Evolutionary conservation across 2,329 filamentous ascomycete species (phyloP).

Genomic region (Chaetomium olivaceum): DNA sequence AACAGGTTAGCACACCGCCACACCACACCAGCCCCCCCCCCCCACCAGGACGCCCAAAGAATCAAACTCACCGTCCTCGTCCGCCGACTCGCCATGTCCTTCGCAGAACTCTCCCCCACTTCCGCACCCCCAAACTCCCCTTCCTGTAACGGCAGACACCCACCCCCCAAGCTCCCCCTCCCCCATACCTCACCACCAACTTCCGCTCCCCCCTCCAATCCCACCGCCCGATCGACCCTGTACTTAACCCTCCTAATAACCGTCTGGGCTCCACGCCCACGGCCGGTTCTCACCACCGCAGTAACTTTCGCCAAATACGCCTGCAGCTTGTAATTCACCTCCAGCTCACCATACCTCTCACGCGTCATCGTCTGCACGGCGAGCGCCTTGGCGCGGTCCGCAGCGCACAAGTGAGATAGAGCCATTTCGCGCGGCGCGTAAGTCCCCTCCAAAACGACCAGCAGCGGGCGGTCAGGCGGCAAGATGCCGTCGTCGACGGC

Average conservation of each 20-base stretch:
- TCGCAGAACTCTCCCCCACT: neutral
- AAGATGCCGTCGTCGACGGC: neutral
- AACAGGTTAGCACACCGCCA: neutral
- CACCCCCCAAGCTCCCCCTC: neutral
- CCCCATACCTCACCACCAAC: neutral
- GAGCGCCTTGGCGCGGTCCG: conserved; percentile 7
- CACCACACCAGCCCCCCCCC: neutral
- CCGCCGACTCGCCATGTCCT: neutral
- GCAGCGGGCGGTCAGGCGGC: neutral
- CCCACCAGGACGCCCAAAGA: neutral
- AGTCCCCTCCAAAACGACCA: conserved; percentile 3
- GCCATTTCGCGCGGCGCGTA: neutral
- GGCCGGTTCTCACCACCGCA: neutral
- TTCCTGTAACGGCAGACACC: conserved; percentile 1
- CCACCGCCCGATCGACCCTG: neutral
- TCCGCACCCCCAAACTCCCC: conserved; percentile 1
- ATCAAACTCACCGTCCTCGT: conserved; percentile 3
- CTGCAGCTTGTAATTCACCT: neutral
- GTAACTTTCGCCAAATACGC: neutral
- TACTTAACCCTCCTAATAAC: neutral
- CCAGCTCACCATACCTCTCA: neutral
- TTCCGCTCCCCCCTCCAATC: neutral
- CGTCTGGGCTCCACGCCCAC: neutral
- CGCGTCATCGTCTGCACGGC: neutral
- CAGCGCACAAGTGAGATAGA: neutral